Evolutionary conservation across 169 alveolate genomes (phyloP).

Genomic region (Eimeria acervulina): DNA sequence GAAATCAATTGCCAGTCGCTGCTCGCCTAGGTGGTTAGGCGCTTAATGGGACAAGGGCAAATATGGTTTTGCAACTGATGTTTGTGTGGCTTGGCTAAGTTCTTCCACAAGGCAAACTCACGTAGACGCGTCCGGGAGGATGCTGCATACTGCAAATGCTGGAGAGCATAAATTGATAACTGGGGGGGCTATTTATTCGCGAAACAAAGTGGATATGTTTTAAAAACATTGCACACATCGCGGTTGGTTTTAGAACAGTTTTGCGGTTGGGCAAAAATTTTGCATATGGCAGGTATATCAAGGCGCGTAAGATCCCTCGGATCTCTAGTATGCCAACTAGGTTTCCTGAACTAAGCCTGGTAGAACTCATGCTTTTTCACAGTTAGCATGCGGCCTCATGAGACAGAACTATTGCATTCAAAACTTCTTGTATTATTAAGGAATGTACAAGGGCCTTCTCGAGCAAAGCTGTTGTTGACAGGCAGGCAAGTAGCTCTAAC

Average conservation of each 20-base stretch:
- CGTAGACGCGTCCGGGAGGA: background rate
- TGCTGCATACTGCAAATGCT: background rate
- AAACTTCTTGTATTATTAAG: background rate
- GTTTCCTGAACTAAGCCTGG: background rate
- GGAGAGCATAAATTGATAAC: background rate
- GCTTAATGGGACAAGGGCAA: too few species aligned
- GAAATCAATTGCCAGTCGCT: too few species aligned
- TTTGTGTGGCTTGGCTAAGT: background rate
- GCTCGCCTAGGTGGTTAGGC: too few species aligned
- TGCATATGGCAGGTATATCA: background rate
- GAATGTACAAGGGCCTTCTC: too few species aligned
- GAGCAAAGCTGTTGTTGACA: too few species aligned
- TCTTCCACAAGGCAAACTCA: background rate
- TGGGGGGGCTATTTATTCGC: background rate
- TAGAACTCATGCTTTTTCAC: background rate
- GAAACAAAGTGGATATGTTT: background rate
- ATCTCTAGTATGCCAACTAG: too few species aligned
- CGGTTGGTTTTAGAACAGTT: background rate
- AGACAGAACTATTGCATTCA: background rate
- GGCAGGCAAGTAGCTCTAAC: too few species aligned
- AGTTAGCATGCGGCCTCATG: background rate
- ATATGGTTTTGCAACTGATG: background rate
- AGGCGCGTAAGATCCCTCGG: background rate
- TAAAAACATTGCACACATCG: background rate
- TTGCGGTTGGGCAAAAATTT: background rate